These are phyloP conservation scores for Artemisia tridentata DNA, from an alignment of 129 eudicot species.

Conservation along the genomic window DNA sequence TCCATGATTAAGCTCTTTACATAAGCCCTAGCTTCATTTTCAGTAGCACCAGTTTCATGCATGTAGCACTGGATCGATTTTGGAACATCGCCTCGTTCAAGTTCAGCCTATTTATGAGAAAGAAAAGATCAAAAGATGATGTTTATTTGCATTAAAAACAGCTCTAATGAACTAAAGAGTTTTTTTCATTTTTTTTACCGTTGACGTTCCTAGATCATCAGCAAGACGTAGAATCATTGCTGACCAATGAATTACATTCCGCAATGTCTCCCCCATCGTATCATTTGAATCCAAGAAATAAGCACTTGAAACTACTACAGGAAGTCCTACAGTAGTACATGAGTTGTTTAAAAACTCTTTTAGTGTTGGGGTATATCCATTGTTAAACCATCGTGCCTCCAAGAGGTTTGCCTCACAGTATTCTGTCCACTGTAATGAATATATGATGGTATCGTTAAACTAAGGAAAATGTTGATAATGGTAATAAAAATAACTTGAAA, in stretches of 20 bases:
- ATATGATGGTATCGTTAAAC: neutral
- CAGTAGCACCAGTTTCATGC: constrained; percentile 48
- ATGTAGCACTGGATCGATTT: constrained; percentile 57
- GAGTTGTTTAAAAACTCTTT: constrained; percentile 52
- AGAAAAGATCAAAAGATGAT: neutral
- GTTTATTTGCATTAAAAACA: neutral
- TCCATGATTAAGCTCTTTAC: constrained; percentile 27
- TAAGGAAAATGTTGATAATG: neutral
- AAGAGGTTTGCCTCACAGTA: constrained; percentile 28
- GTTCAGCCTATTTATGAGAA: constrained; percentile 39
- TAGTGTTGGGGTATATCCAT: constrained; percentile 48
- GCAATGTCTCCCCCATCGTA: constrained; percentile 26
- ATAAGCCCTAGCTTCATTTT: constrained; percentile 38
- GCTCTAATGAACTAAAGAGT: neutral
- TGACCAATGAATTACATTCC: constrained; percentile 34
- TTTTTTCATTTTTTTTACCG: constrained; percentile 24
- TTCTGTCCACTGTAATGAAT: constrained; percentile 40
- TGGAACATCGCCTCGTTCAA: constrained; percentile 52
- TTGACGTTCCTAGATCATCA: constrained; percentile 61
- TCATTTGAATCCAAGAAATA: constrained; percentile 33
- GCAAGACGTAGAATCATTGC: constrained; percentile 47
- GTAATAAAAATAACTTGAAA: neutral
- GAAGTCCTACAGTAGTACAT: constrained; percentile 44
- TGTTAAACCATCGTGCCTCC: constrained; percentile 47
- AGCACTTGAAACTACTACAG: constrained; percentile 35